phyloP scores from a whole-genome alignment of 768 basidiomycete species.

The Agaricus subrufescens region DNA sequence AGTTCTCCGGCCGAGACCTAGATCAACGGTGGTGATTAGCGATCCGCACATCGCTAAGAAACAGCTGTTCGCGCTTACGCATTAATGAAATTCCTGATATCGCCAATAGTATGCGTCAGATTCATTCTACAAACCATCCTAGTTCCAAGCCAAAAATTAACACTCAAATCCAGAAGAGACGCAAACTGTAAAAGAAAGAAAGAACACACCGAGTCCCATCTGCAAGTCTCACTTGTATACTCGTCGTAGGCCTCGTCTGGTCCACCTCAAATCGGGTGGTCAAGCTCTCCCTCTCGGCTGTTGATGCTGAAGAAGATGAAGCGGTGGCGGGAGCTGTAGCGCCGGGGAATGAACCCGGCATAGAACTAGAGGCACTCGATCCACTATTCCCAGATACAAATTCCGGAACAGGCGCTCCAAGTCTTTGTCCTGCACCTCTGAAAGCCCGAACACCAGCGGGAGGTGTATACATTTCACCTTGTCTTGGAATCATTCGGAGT shows the following conservation, averaged over 20 bases:
- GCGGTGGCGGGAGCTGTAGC: constrained; percentile 17
- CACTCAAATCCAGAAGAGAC: background rate
- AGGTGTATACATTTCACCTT: constrained; percentile 65
- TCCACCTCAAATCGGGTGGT: constrained; percentile 77
- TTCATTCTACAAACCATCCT: constrained; percentile 88
- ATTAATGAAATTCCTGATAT: constrained; percentile 84
- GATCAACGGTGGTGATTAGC: background rate
- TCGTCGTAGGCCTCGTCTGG: constrained; percentile 75
- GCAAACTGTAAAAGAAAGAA: background rate
- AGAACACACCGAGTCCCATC: constrained; percentile 76
- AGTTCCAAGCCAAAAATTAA: background rate
- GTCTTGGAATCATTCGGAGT: constrained; percentile 68
- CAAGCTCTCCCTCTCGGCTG: constrained; percentile 30
- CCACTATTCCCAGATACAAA: constrained; percentile 11
- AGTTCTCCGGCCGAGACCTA: constrained; percentile 70
- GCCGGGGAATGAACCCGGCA: constrained; percentile 63
- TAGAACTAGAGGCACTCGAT: constrained; percentile 15
- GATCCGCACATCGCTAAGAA: background rate
- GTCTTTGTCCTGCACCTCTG: constrained; percentile 69
- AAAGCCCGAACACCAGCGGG: constrained; percentile 53
- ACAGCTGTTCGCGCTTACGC: constrained; percentile 51
- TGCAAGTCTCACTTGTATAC: constrained; percentile 84
- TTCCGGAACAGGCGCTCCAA: constrained; percentile 72
- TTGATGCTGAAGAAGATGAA: constrained; percentile 11
- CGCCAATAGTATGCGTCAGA: constrained; percentile 80